Evolutionary conservation across 2,329 filamentous ascomycete species (phyloP).

Genomic region (Apiospora koreana): DNA sequence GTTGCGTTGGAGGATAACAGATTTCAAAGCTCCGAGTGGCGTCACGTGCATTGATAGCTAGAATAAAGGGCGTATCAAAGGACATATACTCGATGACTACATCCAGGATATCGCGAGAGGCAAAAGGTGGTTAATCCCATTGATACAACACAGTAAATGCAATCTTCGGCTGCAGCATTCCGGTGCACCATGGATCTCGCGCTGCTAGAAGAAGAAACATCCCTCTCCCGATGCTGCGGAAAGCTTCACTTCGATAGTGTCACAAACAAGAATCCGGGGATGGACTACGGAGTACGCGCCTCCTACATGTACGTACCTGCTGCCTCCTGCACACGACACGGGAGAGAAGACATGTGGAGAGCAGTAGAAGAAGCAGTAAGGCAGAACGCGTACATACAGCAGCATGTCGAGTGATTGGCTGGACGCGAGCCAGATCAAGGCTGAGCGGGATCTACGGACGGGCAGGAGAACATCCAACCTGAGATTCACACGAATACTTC

Average conservation of each 20-base stretch:
- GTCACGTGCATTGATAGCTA: neutral
- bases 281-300: neutral
- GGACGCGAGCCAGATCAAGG: neutral
- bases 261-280: neutral
- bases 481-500: neutral
- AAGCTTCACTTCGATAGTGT: neutral
- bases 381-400: neutral
- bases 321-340: neutral
- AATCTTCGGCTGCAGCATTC: neutral
- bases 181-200: neutral
- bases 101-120: too few species aligned
- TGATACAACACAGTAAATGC: neutral
- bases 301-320: neutral
- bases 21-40: neutral
- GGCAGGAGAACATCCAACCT: neutral
- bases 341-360: neutral
- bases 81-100: neutral
- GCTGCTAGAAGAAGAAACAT: neutral
- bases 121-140: too few species aligned
- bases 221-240: neutral
- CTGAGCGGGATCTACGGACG: neutral
- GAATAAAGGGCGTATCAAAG: neutral
- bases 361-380: neutral
- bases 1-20: neutral
- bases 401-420: neutral